phyloP scores from a whole-genome alignment of 176 grass and related monocot species.

The Otatea glauca region DNA sequence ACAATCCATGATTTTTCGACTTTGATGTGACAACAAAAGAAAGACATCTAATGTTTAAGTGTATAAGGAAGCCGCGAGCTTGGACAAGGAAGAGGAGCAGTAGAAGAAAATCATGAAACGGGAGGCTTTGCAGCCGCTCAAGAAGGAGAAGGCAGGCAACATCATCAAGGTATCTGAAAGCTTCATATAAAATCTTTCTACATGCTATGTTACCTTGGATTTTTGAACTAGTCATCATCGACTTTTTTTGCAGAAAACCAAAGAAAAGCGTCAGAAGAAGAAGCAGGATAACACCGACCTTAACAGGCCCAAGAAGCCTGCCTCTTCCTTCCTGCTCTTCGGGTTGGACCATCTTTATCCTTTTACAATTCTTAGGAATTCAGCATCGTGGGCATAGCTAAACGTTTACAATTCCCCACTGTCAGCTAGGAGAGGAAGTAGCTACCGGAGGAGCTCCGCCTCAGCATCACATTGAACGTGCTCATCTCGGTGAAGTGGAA shows the following conservation, averaged over 20 bases:
- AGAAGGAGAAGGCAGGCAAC: conserved; percentile 88
- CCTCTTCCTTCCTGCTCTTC: conserved; percentile 85
- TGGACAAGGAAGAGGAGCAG: conserved; percentile 80
- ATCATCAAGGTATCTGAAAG: conserved; percentile 72
- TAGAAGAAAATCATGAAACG: conserved; percentile 83
- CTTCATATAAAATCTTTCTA: not conserved
- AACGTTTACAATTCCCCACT: not conserved
- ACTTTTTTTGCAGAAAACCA: conserved; percentile 68
- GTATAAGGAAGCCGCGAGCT: conserved; percentile 55
- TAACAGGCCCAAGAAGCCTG: conserved; percentile 80
- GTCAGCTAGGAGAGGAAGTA: conserved; percentile 78
- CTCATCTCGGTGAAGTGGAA: conserved; percentile 93
- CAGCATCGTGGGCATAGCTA: not conserved
- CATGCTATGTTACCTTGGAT: not conserved
- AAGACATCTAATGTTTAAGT: not conserved
- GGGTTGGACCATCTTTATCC: conserved; percentile 39
- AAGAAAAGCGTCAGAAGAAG: conserved; percentile 60
- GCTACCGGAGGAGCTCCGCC: conserved; percentile 52
- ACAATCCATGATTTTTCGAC: not conserved
- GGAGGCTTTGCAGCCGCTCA: conserved; percentile 86
- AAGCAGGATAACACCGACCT: conserved; percentile 58
- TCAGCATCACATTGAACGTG: conserved; percentile 58
- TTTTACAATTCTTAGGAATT: too few species aligned
- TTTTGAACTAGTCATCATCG: not conserved
- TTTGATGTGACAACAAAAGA: not conserved